phyloP scores from a whole-genome alignment of 352 stramenopile species.

The Globisporangium megalacanthum region DNA sequence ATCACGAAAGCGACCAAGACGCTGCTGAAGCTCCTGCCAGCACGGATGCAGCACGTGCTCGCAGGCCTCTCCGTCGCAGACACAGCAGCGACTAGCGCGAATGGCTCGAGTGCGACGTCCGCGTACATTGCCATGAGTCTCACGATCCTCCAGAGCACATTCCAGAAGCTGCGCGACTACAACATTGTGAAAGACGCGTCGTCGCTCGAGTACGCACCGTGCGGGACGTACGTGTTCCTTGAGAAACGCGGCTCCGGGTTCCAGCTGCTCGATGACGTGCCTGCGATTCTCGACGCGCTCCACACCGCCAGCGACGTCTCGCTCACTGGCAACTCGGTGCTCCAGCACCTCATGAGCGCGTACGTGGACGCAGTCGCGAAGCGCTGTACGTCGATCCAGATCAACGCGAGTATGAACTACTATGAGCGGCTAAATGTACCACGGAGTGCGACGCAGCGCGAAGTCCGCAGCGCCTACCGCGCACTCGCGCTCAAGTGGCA shows the following conservation, averaged over 20 bases:
- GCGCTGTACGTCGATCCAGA: conserved; percentile 72
- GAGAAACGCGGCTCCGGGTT: conserved; percentile 48
- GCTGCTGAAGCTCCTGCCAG: conserved; percentile 62
- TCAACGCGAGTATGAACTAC: conserved; percentile 80
- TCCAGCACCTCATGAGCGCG: conserved; percentile 83
- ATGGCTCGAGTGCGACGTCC: conserved; percentile 34
- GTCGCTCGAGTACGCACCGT: conserved; percentile 64
- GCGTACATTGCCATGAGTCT: conserved; percentile 79
- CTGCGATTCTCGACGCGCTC: conserved; percentile 32
- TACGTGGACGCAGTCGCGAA: conserved; percentile 68
- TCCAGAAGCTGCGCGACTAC: conserved; percentile 71
- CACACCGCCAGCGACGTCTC: conserved; percentile 43
- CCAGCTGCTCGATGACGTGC: conserved; percentile 41
- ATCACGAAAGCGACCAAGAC: conserved; percentile 79
- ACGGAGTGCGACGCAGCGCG: conserved; percentile 48
- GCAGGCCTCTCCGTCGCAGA: conserved; percentile 22
- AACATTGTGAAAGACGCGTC: conserved; percentile 74
- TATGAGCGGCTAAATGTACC: conserved; percentile 77
- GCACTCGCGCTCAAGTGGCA: conserved; percentile 82
- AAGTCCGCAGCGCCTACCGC: conserved; percentile 77
- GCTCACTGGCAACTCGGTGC: conserved; percentile 67
- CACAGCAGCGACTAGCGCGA: not conserved
- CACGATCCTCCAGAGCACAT: conserved; percentile 74
- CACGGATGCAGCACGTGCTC: conserved; percentile 69
- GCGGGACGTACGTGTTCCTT: conserved; percentile 75